Evolutionary conservation across 78 protist genomes (phyloP).

Genomic region (Tieghemostelium lacteum): DNA sequence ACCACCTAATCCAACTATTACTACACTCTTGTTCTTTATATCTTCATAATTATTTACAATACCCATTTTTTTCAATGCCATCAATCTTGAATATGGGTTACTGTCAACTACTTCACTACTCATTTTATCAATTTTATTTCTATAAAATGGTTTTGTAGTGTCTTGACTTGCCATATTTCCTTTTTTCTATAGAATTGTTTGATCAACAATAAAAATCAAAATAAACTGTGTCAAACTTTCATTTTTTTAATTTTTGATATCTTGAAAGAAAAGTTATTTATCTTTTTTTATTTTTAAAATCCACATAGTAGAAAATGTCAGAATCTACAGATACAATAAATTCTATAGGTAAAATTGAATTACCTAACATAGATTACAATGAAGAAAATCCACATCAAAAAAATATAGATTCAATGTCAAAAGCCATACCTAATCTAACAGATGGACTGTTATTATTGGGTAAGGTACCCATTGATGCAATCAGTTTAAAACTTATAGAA

Average conservation of each 20-base stretch:
- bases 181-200: no score
- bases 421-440: slow-evolving; percentile 45
- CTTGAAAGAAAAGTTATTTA: no score
- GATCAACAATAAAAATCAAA: no score
- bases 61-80: slow-evolving; percentile 98
- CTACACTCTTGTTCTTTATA: slow-evolving; percentile 89
- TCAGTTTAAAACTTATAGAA: slow-evolving; percentile 43
- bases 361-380: no score
- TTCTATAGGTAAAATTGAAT: no score
- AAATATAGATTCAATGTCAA: slow-evolving; percentile 30
- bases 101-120: slow-evolving; percentile 86
- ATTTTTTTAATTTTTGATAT: no score
- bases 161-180: no score
- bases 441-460: slow-evolving; percentile 43
- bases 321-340: no score
- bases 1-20: slow-evolving; percentile 96
- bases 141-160: slow-evolving; percentile 37
- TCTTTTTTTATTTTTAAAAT: no score
- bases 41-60: slow-evolving; percentile 95
- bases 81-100: slow-evolving; percentile 91
- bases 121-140: slow-evolving; percentile 66
- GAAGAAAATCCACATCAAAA: neutral
- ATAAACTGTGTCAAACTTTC: no score
- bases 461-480: slow-evolving; percentile 66
- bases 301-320: no score